phyloP scores from a whole-genome alignment of 2,329 filamentous ascomycete species.

The Aspergillus clavatus region DNA sequence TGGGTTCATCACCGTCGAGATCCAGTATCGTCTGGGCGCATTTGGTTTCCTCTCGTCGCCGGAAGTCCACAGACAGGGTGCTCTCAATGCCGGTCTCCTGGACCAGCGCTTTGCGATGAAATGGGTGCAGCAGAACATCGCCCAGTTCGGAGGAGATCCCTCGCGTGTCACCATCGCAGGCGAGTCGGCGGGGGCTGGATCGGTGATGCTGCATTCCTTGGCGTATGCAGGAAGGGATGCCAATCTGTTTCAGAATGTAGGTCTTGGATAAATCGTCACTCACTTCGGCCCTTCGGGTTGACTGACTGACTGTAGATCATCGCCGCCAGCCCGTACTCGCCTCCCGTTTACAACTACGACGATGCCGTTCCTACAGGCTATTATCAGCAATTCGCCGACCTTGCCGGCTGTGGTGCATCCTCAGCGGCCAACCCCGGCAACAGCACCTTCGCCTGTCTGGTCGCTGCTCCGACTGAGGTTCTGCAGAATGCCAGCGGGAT shows the following conservation, averaged over 20 bases:
- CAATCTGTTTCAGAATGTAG: conserved; percentile 21
- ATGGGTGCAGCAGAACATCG: conserved; percentile 9
- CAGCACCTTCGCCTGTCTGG: conserved; percentile 40
- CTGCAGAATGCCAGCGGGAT: conserved; percentile 36
- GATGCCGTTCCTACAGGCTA: conserved; percentile 42
- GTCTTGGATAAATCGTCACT: conserved; percentile 7
- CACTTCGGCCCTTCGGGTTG: not conserved
- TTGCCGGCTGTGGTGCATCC: conserved; percentile 36
- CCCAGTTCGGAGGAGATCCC: conserved; percentile 7
- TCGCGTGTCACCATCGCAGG: conserved; percentile 5
- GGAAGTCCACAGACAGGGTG: conserved; percentile 39
- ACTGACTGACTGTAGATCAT: conserved; percentile 23
- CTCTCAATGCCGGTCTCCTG: conserved; percentile 5
- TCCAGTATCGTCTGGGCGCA: conserved; percentile 43
- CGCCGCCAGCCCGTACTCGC: conserved; percentile 49
- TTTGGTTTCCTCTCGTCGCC: conserved; percentile 42
- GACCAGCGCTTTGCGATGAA: conserved; percentile 11
- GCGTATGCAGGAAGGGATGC: conserved; percentile 9
- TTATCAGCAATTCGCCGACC: conserved; percentile 44
- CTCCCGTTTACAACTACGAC: conserved; percentile 50
- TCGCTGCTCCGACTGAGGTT: conserved; percentile 30
- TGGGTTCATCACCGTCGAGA: conserved; percentile 45
- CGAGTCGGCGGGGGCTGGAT: conserved; percentile 6
- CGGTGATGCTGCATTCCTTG: conserved; percentile 9
- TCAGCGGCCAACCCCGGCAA: conserved; percentile 12